These are phyloP conservation scores for Aspergillus aculeatus DNA, from an alignment of 2,329 filamentous ascomycete species.

Conservation along the genomic window DNA sequence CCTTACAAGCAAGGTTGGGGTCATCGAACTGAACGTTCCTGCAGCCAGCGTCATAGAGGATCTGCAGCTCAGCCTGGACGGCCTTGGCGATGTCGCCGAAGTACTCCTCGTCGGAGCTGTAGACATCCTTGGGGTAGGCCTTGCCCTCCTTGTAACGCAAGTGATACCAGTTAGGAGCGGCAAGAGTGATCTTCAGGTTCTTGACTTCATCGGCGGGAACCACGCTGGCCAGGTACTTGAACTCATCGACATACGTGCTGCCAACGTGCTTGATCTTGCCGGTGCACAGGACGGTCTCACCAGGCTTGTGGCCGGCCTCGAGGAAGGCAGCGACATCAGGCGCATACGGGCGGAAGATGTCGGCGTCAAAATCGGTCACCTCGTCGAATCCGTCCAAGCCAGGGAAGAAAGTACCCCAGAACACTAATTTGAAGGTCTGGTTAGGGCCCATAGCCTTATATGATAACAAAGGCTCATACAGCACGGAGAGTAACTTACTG, in stretches of 20 bases:
- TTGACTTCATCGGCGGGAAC: conserved; percentile 62
- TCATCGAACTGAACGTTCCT: conserved; percentile 69
- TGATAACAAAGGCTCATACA: background rate
- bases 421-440: conserved; percentile 40
- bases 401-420: conserved; percentile 58
- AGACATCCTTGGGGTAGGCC: conserved; percentile 58
- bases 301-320: conserved; percentile 57
- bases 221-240: conserved; percentile 58
- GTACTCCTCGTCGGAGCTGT: conserved; percentile 60
- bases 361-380: conserved; percentile 47
- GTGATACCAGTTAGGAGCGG: conserved; percentile 69
- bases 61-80: conserved; percentile 62
- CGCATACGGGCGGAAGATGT: conserved; percentile 59
- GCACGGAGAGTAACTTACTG: conserved; percentile 28
- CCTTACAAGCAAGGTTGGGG: conserved; percentile 65
- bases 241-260: conserved; percentile 58
- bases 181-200: conserved; percentile 67
- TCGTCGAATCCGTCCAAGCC: conserved; percentile 56
- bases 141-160: conserved; percentile 57
- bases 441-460: background rate
- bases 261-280: conserved; percentile 59
- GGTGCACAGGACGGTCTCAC: conserved; percentile 56
- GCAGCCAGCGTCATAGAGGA: conserved; percentile 62
- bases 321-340: conserved; percentile 64
- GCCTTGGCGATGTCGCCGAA: conserved; percentile 65